Evolutionary conservation across 495 filamentous ascomycete species (phyloP).

Genomic region (Lindgomyces ingoldianus): DNA sequence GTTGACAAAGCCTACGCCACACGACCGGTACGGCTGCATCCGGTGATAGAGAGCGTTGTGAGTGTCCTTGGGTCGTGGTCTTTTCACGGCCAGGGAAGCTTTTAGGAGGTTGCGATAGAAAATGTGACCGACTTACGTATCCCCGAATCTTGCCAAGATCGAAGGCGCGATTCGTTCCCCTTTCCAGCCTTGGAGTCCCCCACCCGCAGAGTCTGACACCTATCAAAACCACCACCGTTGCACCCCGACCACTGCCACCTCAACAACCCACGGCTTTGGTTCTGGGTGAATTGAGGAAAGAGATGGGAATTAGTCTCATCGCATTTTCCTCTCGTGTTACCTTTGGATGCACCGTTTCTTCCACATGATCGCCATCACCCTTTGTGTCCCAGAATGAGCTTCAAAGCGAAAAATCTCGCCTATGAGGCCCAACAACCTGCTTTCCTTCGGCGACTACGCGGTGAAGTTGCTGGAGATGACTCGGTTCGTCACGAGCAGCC

Average conservation of each 20-base stretch:
- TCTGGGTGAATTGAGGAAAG: too few relatives aligned
- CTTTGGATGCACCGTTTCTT: too few relatives aligned
- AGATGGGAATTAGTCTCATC: too few relatives aligned
- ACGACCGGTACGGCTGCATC: not conserved
- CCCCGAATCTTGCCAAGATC: not conserved
- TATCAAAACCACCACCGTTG: not conserved
- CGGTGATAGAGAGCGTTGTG: not conserved
- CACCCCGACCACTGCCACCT: not conserved
- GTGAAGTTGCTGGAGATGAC: constrained; percentile 44
- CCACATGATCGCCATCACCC: constrained; percentile 1
- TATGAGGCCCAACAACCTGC: constrained; percentile 47
- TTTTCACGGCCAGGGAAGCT: not conserved
- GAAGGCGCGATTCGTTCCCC: not conserved
- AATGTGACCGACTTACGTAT: not conserved
- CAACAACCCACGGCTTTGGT: too few relatives aligned
- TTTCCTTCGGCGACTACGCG: constrained; percentile 48
- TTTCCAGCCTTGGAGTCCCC: not conserved
- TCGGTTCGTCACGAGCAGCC: constrained; percentile 46
- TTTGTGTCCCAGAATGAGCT: not conserved
- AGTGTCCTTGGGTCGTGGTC: not conserved
- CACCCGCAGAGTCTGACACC: not conserved
- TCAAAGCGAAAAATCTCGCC: not conserved
- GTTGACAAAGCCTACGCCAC: not conserved
- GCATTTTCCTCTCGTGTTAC: too few relatives aligned
- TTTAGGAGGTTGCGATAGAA: not conserved